phyloP scores from a whole-genome alignment of 2,329 filamentous ascomycete species.

The Xylaria sp. region DNA sequence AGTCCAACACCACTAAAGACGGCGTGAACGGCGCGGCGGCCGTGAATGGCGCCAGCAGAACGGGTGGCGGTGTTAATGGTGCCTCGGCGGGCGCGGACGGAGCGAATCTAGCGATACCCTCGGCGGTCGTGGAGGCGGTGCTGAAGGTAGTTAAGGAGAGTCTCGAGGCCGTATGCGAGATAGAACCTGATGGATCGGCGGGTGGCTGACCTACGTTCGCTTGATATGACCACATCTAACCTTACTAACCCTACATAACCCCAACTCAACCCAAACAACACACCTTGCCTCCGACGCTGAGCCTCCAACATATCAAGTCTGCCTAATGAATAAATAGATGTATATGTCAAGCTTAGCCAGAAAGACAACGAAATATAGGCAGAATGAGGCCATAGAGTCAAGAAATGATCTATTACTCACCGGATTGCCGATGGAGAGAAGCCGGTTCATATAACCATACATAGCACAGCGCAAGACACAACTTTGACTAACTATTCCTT shows the following conservation, averaged over 20 bases:
- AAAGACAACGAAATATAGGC: background rate
- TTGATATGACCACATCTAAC: background rate
- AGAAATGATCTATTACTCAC: background rate
- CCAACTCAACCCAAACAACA: background rate
- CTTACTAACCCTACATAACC: background rate
- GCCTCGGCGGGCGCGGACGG: conserved; percentile 43
- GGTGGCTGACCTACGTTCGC: conserved; percentile 33
- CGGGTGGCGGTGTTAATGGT: conserved; percentile 46
- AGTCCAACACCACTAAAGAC: conserved; percentile 38
- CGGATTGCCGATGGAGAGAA: background rate
- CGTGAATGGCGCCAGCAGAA: conserved; percentile 36
- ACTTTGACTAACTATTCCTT: background rate
- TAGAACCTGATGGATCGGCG: conserved; percentile 49
- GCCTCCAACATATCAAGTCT: background rate
- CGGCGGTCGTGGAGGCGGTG: conserved; percentile 70
- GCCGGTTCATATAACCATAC: background rate
- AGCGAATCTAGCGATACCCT: conserved; percentile 65
- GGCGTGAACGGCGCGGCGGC: conserved; percentile 27
- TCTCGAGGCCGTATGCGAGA: conserved; percentile 62
- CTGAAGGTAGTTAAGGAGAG: conserved; percentile 69
- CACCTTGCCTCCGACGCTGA: background rate
- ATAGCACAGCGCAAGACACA: conserved; percentile 1
- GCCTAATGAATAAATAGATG: conserved; percentile 11
- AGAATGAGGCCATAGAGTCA: background rate
- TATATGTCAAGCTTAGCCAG: conserved; percentile 5